Percentiles rank a stretch among this genome's conserved stretches.
Evolutionary conservation across 2,329 filamentous ascomycete genomes (phyloP).

Genomic region (Arthrobotrys entomopaga): DNA sequence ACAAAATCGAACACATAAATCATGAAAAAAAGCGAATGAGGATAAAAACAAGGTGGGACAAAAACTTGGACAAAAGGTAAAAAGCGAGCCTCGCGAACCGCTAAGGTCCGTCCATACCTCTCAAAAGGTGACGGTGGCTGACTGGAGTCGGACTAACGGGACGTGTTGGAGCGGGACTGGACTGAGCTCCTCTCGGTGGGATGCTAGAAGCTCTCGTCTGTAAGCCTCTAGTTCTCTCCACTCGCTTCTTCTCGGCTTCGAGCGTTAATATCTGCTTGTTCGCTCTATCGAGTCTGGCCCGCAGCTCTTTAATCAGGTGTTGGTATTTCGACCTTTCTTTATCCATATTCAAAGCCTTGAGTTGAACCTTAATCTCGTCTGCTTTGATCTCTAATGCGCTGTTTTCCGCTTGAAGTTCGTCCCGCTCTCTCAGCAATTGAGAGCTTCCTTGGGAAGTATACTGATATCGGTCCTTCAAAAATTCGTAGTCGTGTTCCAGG

Average conservation of each 20-base stretch:
- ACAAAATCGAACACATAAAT: not conserved
- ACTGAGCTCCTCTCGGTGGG: constrained; percentile 37
- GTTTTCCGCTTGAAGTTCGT: constrained; percentile 16
- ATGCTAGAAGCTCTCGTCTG: constrained; percentile 42
- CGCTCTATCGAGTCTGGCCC: constrained; percentile 23
- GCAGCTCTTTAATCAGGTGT: constrained; percentile 23
- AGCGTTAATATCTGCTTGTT: constrained; percentile 28
- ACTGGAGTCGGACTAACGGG: constrained; percentile 26
- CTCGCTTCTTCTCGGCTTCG: constrained; percentile 41
- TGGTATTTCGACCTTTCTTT: constrained; percentile 34
- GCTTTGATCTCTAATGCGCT: constrained; percentile 22
- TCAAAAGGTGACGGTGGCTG: constrained; percentile 29
- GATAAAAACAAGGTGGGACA: not conserved
- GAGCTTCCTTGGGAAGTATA: constrained; percentile 4
- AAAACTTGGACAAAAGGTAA: not conserved
- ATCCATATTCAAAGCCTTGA: constrained; percentile 34
- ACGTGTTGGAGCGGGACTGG: constrained; percentile 48
- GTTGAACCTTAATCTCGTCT: constrained; percentile 26
- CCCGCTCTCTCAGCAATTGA: constrained; percentile 19
- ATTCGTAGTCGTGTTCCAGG: constrained; percentile 13
- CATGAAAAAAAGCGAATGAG: not conserved
- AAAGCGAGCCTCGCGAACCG: not conserved
- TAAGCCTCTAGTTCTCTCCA: constrained; percentile 33
- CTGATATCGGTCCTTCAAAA: constrained; percentile 31
- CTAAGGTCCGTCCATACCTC: constrained; percentile 20